Evolutionary conservation across 2,329 filamentous ascomycete species (phyloP).

Genomic region (Alternaria ethzedia): DNA sequence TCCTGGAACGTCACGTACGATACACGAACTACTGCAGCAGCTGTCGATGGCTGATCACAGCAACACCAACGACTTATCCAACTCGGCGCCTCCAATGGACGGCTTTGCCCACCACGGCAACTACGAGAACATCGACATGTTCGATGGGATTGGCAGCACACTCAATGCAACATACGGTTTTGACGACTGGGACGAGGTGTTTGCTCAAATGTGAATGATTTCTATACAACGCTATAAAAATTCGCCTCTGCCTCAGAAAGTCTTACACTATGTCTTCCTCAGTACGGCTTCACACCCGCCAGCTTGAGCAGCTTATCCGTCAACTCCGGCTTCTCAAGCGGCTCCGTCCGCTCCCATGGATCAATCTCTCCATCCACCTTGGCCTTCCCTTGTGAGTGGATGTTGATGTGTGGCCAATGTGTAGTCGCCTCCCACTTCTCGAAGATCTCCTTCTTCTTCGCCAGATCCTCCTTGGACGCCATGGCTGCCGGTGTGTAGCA

Average conservation of each 20-base stretch:
- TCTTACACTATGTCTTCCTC: neutral
- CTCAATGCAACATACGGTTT: neutral
- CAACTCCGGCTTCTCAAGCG: slow-evolving; percentile 23
- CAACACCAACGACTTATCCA: neutral
- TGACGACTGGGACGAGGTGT: slow-evolving; percentile 7
- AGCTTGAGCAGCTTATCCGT: slow-evolving; percentile 24
- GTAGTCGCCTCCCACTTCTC: slow-evolving; percentile 18
- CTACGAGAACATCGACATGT: neutral
- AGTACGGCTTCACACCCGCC: slow-evolving; percentile 20
- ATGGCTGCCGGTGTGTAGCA: slow-evolving; percentile 24
- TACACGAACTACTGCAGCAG: slow-evolving; percentile 14
- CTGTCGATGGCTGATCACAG: slow-evolving; percentile 2
- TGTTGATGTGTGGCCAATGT: slow-evolving; percentile 30
- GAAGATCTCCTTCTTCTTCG: slow-evolving; percentile 19
- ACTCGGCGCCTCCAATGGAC: neutral
- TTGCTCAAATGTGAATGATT: slow-evolving; percentile 4
- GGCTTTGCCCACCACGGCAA: neutral
- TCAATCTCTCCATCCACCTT: slow-evolving; percentile 16
- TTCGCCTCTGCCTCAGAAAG: neutral
- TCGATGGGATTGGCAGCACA: neutral
- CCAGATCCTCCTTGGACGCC: slow-evolving; percentile 20
- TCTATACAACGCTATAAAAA: neutral
- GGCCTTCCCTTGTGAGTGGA: slow-evolving; percentile 16
- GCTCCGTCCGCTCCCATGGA: slow-evolving; percentile 20
- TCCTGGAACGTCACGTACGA: slow-evolving; percentile 1